Conservation (phyloP, 2,329 filamentous ascomycete genomes). For the Orbilia oligospora region DNA sequence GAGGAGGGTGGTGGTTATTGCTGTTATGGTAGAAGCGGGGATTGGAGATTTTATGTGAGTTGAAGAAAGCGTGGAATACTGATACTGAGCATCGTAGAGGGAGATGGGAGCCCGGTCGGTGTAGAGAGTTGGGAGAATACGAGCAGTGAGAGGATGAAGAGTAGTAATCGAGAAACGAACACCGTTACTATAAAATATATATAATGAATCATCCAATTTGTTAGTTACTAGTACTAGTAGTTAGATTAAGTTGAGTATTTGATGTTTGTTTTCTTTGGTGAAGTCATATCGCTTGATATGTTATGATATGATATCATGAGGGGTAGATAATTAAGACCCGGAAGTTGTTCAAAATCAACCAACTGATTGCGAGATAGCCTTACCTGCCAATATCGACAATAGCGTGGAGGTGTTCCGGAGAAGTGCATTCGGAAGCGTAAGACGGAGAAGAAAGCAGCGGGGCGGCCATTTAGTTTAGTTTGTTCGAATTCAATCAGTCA, state of each 20-base stretch:
- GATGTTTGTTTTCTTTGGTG: background rate
- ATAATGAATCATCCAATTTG: too few relatives aligned
- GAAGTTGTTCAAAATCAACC: background rate
- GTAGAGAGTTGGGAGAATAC: constrained; percentile 83
- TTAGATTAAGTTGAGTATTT: too few relatives aligned
- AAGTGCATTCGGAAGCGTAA: constrained; percentile 38
- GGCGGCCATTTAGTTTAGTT: constrained; percentile 23
- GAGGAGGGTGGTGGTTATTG: constrained; percentile 77
- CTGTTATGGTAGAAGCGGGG: constrained; percentile 73
- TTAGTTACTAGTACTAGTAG: background rate
- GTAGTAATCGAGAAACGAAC: constrained; percentile 93
- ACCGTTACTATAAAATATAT: constrained; percentile 76
- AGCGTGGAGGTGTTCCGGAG: constrained; percentile 48
- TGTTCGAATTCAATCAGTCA: too few relatives aligned
- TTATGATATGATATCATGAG: background rate
- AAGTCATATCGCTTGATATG: too few relatives aligned
- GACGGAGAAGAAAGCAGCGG: constrained; percentile 23
- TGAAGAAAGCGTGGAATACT: constrained; percentile 66
- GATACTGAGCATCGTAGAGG: constrained; percentile 82
- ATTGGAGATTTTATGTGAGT: constrained; percentile 68
- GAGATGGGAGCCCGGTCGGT: constrained; percentile 85
- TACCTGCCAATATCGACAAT: constrained; percentile 59
- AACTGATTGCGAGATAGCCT: background rate
- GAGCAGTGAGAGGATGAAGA: constrained; percentile 78
- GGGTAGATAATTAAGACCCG: background rate